Evolutionary conservation across 768 basidiomycete genomes (phyloP).

Genomic region (Naganishia onofrii): DNA sequence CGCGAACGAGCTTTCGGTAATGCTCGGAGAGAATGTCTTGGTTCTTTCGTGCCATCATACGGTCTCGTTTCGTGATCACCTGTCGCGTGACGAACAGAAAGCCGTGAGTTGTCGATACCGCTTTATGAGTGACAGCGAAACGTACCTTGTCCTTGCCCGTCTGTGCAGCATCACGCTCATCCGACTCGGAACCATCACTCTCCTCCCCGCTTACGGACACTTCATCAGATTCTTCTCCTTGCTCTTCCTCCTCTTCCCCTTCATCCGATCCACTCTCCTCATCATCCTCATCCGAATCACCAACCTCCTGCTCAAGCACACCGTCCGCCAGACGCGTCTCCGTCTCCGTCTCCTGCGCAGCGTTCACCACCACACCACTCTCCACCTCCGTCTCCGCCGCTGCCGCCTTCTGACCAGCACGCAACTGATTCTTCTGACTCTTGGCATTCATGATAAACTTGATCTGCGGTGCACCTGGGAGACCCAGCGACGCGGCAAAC

Average conservation of each 20-base stretch:
- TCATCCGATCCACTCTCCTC: constrained; percentile 30
- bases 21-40: constrained; percentile 87
- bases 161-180: constrained; percentile 25
- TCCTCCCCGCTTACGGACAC: constrained; percentile 1
- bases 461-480: constrained; percentile 93
- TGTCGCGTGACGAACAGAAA: background rate
- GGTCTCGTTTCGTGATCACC: constrained; percentile 87
- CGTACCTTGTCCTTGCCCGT: constrained; percentile 8
- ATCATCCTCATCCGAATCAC: constrained; percentile 34
- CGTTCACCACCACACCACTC: constrained; percentile 34
- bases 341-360: constrained; percentile 38
- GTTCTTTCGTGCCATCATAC: constrained; percentile 96
- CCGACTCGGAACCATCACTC: constrained; percentile 24
- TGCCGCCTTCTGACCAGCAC: constrained; percentile 48
- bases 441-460: constrained; percentile 70
- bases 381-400: constrained; percentile 31
- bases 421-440: constrained; percentile 72
- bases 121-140: background rate
- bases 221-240: constrained; percentile 17
- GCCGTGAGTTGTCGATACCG: constrained; percentile 18
- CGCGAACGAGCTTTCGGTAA: constrained; percentile 82
- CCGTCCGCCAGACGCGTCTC: constrained; percentile 38
- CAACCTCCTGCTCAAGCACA: constrained; percentile 10
- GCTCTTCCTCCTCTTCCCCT: constrained; percentile 26
- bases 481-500: constrained; percentile 83